Base-by-base conservation (phyloP, 495 filamentous ascomycete species). In the Hypoxylon fuscum region DNA sequence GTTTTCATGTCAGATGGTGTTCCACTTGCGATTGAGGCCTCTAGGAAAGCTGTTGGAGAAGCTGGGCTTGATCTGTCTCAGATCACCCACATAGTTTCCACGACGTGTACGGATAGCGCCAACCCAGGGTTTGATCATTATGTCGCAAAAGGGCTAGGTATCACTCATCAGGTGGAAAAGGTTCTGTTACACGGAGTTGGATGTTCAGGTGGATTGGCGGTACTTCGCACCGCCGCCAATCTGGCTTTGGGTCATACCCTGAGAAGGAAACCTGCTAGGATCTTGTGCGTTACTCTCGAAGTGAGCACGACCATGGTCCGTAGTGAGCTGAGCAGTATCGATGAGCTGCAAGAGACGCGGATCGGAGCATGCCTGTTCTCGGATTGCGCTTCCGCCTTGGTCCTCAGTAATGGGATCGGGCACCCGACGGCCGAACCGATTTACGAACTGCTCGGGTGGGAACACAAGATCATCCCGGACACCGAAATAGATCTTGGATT, bases 41-140 rank as follows among this genome's bases (percentile, higher is more conserved):
- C 83, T 31, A 72, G 75, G 21, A 88, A 87, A 65, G 87, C 87
- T 0, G 73, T 90, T n/a, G 45, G 63, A 42, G 86, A 86, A 70
- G 79, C 82, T 32, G 73, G 76, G 12, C 71, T 83, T 8, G 73
- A 72, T 22, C 57, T 77, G 1, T 59, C 63, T 1, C 76, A 87
- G 8, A 83, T 89, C 50, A 90, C 87, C 18, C 87, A 89, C 65
- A 77, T 87, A 47, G 83, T 89, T 10, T 84, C 84, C 14, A 87
- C 87, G 0, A 89, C 87, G 17, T 86, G 84, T 52, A 90, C 87
- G 23, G 82, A 88, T 64, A 82, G 81, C n/a, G 87, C 86, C 20
- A 88, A 86, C 68, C 87, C 87, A 6, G 87, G 87, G 3, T 89
- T 85, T 64, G 87, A 89, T 70, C 83, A 87, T 58, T 85, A 76